These are phyloP conservation scores for Blastobotrys niveus DNA, from an alignment of 1,139 yeast genomes.

Conservation along the genomic window DNA sequence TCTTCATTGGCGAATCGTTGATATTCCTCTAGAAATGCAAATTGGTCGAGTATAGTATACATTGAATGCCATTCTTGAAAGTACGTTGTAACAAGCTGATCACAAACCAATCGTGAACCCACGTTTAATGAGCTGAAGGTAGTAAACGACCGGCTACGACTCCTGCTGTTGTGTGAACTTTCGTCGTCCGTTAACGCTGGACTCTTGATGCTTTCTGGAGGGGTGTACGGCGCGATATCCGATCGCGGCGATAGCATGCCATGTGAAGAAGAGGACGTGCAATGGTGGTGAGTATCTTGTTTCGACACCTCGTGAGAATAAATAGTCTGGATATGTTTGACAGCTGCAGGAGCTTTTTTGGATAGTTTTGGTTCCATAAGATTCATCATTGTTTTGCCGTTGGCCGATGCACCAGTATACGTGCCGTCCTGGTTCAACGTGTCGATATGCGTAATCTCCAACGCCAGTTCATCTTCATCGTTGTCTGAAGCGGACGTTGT, in stretches of 20 bases:
- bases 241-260: neutral
- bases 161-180: neutral
- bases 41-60: constrained; percentile 64
- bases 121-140: constrained; percentile 8
- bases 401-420: constrained; percentile 34
- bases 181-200: neutral
- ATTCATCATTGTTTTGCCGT: constrained; percentile 28
- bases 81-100: constrained; percentile 40
- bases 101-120: constrained; percentile 29
- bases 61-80: constrained; percentile 76
- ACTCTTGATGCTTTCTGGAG: neutral
- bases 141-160: too few species aligned
- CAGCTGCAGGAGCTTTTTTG: constrained; percentile 23
- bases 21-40: constrained; percentile 57
- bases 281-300: neutral
- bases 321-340: constrained; percentile 22
- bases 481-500: neutral
- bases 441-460: constrained; percentile 28
- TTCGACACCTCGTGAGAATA: too few species aligned
- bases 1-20: constrained; percentile 35
- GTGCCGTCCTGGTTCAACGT: constrained; percentile 29
- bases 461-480: constrained; percentile 27
- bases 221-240: neutral
- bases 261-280: neutral
- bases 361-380: constrained; percentile 28